phyloP scores from a whole-genome alignment of 2,329 filamentous ascomycete genomes.

The Exserohilum rostratum region DNA sequence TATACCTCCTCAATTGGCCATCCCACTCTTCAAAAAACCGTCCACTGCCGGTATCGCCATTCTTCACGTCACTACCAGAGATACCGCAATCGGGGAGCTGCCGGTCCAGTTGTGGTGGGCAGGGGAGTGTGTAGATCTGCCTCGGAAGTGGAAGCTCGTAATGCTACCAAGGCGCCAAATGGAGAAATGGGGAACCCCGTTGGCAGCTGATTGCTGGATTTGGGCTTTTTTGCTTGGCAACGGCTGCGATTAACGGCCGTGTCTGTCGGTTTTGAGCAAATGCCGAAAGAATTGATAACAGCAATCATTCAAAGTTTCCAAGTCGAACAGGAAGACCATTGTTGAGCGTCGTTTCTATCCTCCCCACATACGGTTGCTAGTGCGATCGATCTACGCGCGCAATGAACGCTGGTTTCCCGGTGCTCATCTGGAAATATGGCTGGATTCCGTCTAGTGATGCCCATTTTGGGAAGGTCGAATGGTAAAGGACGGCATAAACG shows the following conservation, averaged over 20 bases:
- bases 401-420: background rate
- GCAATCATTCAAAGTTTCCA: background rate
- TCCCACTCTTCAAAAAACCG: constrained; percentile 9
- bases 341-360: too few relatives aligned
- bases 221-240: constrained; percentile 17
- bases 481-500: background rate
- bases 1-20: constrained; percentile 8
- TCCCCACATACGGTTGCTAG: background rate
- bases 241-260: constrained; percentile 12
- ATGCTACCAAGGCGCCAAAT: constrained; percentile 22
- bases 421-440: background rate
- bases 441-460: background rate
- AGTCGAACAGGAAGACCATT: too few relatives aligned
- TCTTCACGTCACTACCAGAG: constrained; percentile 3
- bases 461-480: background rate
- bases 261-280: constrained; percentile 2
- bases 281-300: background rate
- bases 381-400: background rate
- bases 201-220: constrained; percentile 2
- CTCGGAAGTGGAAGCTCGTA: constrained; percentile 28
- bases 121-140: constrained; percentile 13
- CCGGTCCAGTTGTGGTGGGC: constrained; percentile 3
- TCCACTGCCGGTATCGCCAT: constrained; percentile 19
- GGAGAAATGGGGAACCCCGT: constrained; percentile 1
- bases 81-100: constrained; percentile 16